Base-by-base conservation (phyloP, 1,139 yeast species). In the Yamadazyma pseudoaaseri region DNA sequence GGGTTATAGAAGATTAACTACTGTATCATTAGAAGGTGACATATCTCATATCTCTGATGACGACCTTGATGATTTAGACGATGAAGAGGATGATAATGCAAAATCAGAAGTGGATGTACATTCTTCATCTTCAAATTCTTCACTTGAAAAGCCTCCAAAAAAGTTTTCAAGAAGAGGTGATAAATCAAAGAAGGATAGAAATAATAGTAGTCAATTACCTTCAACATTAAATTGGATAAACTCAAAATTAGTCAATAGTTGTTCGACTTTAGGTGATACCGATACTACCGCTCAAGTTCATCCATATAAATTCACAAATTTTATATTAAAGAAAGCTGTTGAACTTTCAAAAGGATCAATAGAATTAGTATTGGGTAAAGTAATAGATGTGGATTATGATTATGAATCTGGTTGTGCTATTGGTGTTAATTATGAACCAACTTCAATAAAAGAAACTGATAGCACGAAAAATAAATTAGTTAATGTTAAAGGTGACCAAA, bases 211-310 rank as follows among this genome's bases (percentile, higher is more conserved):
- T 36, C 60, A 60, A 30, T 64, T 90, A 33, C 97, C 97, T 2
- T 55, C 61, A 3, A 87, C 81, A 43, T 70, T 92, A 39, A 82
- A 82, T 48, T 92, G 98, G 98, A 79, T 92, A 43, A 73, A 78
- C 35, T 71, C 76, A 14, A 71, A 75, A 4, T 59, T 84, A 27
- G 79, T 92, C 13, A 74, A 73, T 35, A 81, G 76, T 40, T 89
- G 95, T 79, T 80, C 90, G 7, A 74, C 79, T 6, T 63, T 92
- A 35, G 97, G 98, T 20, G 94, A 86, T 11, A 75, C 79, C 20
- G 92, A 84, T 42, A 81, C 95, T 9, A 90, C 97, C 1, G 97
- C 97, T 0, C 98, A 92, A 60, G 96, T 92, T 8, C 97, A 92
- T 56, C 98, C 98, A 2, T 87, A 85, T 63, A 83, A 84, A 55